Base-by-base conservation (phyloP, 2,329 filamentous ascomycete genomes). In the Corniculantispora saksenae region DNA sequence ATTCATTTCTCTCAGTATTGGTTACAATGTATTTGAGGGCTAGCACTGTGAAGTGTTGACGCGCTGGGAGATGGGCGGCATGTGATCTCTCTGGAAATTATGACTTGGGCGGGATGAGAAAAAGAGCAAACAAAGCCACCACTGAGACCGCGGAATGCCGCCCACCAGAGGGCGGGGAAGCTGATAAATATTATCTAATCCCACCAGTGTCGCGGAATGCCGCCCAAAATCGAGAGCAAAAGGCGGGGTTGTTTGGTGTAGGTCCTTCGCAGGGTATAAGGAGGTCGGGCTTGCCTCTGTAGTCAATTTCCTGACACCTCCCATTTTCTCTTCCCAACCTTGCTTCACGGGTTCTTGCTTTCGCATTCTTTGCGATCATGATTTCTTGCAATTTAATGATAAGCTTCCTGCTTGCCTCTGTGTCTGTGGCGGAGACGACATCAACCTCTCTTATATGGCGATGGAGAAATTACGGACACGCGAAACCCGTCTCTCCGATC, bases 401-500 rank as follows among this genome's bases (percentile, higher is more conserved):
- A 19, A 40, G n/a, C 32, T 32, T 32, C n/a, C 10, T 55, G n/a
- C 53, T 55, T n/a, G 8, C n/a, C 9, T 38, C 27, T 17, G 19
- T 19, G 27, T 19, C 51, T 35, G 51, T 21, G 19, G 51, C 27
- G 17, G 15, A 29, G 51, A 2, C 27, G 10, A 53, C 50, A 27
- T 56, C 54, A 35, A 35, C n/a, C 54, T 43, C 54, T 2, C 54
- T n/a, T 10, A 55, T 47, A 54, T 67, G 67, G 67, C 48, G 56
- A 1, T 68, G 67, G 67, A 43, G 61, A 35, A 68, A 68, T 43
- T 38, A 67, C 48, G 54, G 48, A 25, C 19, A 48, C 29, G 51
- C 57, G 23, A 43, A 61, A 32, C 56, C 67, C 19, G 43, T 68
- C 25, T 68, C 67, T 3, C 67, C 67, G 13, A 21, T 68, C 25